Percentiles rank a stretch among this genome's conserved stretches.
Conservation (phyloP, 1,284 basidiomycete species). For the Sphaerobolus stellatus region DNA sequence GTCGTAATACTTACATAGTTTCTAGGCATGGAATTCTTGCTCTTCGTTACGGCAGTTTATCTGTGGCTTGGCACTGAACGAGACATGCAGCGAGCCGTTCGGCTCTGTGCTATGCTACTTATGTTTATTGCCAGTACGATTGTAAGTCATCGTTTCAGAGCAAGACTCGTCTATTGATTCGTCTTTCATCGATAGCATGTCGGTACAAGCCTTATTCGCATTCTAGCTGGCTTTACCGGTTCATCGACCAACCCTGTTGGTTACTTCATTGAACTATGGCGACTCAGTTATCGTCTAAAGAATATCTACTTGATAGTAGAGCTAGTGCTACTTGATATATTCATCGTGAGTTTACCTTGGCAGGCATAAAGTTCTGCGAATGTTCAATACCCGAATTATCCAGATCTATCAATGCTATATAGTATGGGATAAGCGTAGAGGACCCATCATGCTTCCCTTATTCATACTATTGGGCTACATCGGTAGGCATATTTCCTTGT, state of each 20-base stretch:
- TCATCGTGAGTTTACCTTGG: slow-evolving; percentile 1
- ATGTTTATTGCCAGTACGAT: slow-evolving; percentile 12
- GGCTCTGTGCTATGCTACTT: slow-evolving; percentile 1
- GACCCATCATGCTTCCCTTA: not conserved
- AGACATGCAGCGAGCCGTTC: not conserved
- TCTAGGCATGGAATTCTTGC: slow-evolving; percentile 10
- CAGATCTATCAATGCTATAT: slow-evolving; percentile 12
- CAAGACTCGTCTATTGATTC: too few species aligned
- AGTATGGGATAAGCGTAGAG: slow-evolving; percentile 7
- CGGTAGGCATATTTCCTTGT: not conserved
- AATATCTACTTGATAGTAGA: slow-evolving; percentile 8
- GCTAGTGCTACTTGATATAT: slow-evolving; percentile 6
- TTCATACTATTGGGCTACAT: not conserved
- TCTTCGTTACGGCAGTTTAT: slow-evolving; percentile 10
- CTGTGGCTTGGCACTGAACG: slow-evolving; percentile 9
- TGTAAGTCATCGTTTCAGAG: not conserved
- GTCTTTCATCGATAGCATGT: slow-evolving; percentile 8
- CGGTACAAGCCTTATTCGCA: slow-evolving; percentile 8
- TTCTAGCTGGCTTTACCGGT: slow-evolving; percentile 8
- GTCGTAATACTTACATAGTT: not conserved
- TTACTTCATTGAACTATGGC: slow-evolving; percentile 9
- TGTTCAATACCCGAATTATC: not conserved
- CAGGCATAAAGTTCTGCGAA: not conserved
- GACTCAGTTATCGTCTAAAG: slow-evolving; percentile 10
- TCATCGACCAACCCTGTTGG: slow-evolving; percentile 4